Evolutionary conservation across 1,284 basidiomycete species (phyloP), one percentile per base, ranked within the genome.

Genomic region (Fistulina hepatica): DNA sequence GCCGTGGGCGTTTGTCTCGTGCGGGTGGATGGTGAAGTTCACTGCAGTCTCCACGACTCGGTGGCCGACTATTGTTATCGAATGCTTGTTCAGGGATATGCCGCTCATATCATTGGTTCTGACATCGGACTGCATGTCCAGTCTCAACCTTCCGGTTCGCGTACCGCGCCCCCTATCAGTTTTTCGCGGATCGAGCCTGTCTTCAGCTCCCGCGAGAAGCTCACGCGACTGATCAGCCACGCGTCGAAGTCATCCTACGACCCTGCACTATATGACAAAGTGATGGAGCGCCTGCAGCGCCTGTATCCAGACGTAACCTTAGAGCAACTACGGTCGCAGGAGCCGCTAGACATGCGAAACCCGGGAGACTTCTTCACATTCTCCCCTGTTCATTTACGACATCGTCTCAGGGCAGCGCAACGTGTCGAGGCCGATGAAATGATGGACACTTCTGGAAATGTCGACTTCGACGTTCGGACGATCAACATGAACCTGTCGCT

Each of bases 401-500:
- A 62, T 27, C 9, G 28, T 13, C 67, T 80, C 12, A 57, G 81
- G 25, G 65, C 65, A 21, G 67, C 69, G 2, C 76, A 72, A 45
- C 49, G 49, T 17, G 42, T 53, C n/a, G 48, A 51, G 25, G 52
- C 60, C 12, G 65, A 70, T 37, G 57, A 56, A 11, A 57, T 64
- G 42, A 19, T 19, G 10, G 13, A 16, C 10, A 55, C 61, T 4
- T 59, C 67, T 12, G 51, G 52, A 6, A 55, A 66, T 2, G 69
- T 73, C 12, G 57, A 55, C 10, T 57, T 73, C 8, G 64, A 79
- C 45, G 67, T 63, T 35, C 64, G 65, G 40, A 75, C 76, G 0
- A 73, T 89, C 57, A 92, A 91, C 54, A 65, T 88, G 45, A 89
- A 92, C 53, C 73, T 91, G 47, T 92, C 89, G 1, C 61, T 93